A percentile compares a stretch with the other conserved stretches of the same genome.
Evolutionary conservation across 2,329 filamentous ascomycete genomes (phyloP).

Genomic region (Alternaria solani): DNA sequence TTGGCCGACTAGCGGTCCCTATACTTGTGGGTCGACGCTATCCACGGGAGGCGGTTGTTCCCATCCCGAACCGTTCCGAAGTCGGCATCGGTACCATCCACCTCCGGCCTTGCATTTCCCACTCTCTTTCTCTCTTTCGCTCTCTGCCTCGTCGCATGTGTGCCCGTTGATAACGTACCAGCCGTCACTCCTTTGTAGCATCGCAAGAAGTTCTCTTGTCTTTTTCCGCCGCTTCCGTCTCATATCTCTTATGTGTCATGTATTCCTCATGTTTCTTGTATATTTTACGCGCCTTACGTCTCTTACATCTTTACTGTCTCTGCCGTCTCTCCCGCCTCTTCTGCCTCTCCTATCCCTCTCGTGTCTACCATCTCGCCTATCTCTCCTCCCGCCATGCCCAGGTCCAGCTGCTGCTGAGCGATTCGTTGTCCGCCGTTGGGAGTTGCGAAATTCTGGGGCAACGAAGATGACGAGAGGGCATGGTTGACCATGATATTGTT

Average conservation of each 20-base stretch:
- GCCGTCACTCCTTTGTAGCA: too few species aligned
- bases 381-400: neutral
- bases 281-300: too few species aligned
- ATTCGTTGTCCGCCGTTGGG: neutral
- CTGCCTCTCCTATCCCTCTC: too few species aligned
- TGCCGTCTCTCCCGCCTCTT: too few species aligned
- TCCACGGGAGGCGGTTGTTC: neutral
- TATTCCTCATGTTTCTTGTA: too few species aligned
- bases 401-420: neutral
- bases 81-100: neutral
- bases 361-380: too few species aligned
- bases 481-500: neutral
- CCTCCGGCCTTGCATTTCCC: neutral
- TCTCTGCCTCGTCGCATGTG: neutral
- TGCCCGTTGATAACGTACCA: too few species aligned
- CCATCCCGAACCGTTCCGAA: neutral
- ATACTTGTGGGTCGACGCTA: neutral
- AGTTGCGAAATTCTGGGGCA: neutral
- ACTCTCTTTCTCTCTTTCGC: neutral
- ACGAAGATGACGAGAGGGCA: neutral
- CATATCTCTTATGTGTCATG: too few species aligned
- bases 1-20: neutral
- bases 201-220: too few species aligned
- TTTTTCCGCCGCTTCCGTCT: too few species aligned
- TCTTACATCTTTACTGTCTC: too few species aligned